Conservation (phyloP, 2,329 filamentous ascomycete genomes). For the Fusarium xyrophilum region DNA sequence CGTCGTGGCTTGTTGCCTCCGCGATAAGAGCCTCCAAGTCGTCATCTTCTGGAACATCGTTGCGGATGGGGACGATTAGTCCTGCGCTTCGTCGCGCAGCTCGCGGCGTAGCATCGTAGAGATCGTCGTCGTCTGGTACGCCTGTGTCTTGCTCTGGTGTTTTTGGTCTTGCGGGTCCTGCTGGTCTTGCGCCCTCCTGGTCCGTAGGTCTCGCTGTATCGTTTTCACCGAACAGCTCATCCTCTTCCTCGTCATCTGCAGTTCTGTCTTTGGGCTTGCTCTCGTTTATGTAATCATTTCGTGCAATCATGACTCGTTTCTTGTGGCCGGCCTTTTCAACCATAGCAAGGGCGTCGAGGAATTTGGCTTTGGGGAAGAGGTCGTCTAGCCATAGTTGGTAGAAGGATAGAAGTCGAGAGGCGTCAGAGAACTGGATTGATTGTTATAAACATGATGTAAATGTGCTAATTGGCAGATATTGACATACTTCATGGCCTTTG, state of each 20-base stretch:
- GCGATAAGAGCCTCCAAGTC: slow-evolving; percentile 63
- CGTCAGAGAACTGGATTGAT: slow-evolving; percentile 76
- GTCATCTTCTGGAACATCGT: slow-evolving; percentile 52
- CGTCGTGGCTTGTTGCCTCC: slow-evolving; percentile 49
- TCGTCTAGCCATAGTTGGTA: slow-evolving; percentile 98
- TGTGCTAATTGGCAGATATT: not conserved
- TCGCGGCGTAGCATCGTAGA: slow-evolving; percentile 63
- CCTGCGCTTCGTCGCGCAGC: slow-evolving; percentile 8
- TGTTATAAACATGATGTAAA: not conserved
- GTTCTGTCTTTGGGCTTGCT: slow-evolving; percentile 59
- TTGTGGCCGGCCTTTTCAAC: slow-evolving; percentile 94
- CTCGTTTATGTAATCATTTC: slow-evolving; percentile 86
- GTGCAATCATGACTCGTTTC: slow-evolving; percentile 74
- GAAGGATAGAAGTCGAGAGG: slow-evolving; percentile 80
- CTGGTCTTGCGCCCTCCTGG: slow-evolving; percentile 48
- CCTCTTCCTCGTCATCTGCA: slow-evolving; percentile 42
- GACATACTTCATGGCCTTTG: slow-evolving; percentile 84
- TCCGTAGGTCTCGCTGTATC: slow-evolving; percentile 25
- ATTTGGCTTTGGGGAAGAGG: slow-evolving; percentile 92
- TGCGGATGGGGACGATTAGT: slow-evolving; percentile 32
- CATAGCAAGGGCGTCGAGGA: slow-evolving; percentile 85
- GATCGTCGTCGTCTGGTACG: slow-evolving; percentile 55
- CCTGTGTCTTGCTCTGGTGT: slow-evolving; percentile 35
- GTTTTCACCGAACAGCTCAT: slow-evolving; percentile 35
- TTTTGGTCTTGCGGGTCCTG: slow-evolving; percentile 42